Evolutionary conservation across 108 stramenopile species (phyloP).

Genomic region (Stephanodiscus triporus): DNA sequence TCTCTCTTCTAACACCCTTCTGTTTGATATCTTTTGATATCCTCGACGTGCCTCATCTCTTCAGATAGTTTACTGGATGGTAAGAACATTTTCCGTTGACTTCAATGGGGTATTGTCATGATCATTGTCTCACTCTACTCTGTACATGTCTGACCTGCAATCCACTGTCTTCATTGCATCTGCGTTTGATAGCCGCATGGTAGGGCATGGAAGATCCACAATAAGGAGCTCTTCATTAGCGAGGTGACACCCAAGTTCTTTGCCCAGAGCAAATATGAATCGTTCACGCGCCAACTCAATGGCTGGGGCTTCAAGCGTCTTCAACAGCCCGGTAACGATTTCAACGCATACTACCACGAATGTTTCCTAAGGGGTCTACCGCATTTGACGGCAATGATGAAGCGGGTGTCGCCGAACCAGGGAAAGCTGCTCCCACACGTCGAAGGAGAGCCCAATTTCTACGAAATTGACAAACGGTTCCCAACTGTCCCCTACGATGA

Average conservation of each 20-base stretch:
- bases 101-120: too few species aligned
- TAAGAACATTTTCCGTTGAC: too few species aligned
- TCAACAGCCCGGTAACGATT: too few species aligned
- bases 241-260: constrained; percentile 59
- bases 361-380: constrained; percentile 19
- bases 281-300: constrained; percentile 16
- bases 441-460: constrained; percentile 36
- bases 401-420: background rate
- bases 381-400: background rate
- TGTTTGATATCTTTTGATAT: too few species aligned
- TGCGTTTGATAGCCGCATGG: background rate
- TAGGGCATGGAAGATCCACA: background rate
- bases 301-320: constrained; percentile 32
- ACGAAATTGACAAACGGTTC: constrained; percentile 7
- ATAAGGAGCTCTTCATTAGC: background rate
- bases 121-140: too few species aligned
- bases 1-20: too few species aligned
- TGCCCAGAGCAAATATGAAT: constrained; percentile 53
- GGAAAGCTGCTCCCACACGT: constrained; percentile 13
- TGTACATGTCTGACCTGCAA: too few species aligned
- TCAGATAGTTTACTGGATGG: too few species aligned
- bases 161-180: too few species aligned
- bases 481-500: background rate
- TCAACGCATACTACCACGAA: constrained; percentile 20
- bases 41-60: too few species aligned